Conservation (phyloP, 805 yeast species). For the Metschnikowia peoriensis region DNA sequence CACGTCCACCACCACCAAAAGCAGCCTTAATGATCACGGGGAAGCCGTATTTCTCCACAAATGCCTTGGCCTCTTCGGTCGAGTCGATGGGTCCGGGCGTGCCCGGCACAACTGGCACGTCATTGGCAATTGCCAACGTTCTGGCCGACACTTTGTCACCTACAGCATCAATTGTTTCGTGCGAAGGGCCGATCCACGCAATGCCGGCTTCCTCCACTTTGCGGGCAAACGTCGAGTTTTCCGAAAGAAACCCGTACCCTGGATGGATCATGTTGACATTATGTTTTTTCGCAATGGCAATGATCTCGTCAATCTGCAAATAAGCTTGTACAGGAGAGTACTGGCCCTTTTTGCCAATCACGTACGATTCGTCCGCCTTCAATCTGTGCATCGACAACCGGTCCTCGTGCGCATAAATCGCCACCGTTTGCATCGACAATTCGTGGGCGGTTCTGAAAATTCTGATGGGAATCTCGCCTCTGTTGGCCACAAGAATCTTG, state of each 20-base stretch:
- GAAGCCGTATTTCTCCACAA: slow-evolving; percentile 82
- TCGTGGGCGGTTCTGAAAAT: slow-evolving; percentile 98
- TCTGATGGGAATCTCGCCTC: slow-evolving; percentile 84
- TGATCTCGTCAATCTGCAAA: slow-evolving; percentile 91
- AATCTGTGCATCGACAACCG: slow-evolving; percentile 90
- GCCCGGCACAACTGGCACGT: slow-evolving; percentile 96
- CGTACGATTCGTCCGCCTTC: slow-evolving; percentile 92
- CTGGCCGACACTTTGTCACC: slow-evolving; percentile 98
- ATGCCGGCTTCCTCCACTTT: slow-evolving; percentile 89
- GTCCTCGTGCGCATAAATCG: slow-evolving; percentile 95
- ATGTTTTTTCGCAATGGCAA: slow-evolving; percentile 59
- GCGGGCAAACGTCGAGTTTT: slow-evolving; percentile 89
- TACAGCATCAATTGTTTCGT: slow-evolving; percentile 83
- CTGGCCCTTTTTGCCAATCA: slow-evolving; percentile 85
- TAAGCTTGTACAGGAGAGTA: slow-evolving; percentile 95
- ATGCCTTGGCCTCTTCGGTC: slow-evolving; percentile 72
- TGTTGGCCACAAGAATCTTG: slow-evolving; percentile 75
- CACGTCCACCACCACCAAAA: slow-evolving; percentile 99
- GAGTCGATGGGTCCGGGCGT: slow-evolving; percentile 93
- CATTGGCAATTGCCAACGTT: slow-evolving; percentile 71
- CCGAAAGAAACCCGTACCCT: slow-evolving; percentile 67
- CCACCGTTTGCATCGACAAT: slow-evolving; percentile 94
- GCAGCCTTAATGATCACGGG: slow-evolving; percentile 99
- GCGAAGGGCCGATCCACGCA: slow-evolving; percentile 94
- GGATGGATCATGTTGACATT: slow-evolving; percentile 41